Evolutionary conservation across 805 yeast genomes (phyloP).

Genomic region (Starmerella asiatica): DNA sequence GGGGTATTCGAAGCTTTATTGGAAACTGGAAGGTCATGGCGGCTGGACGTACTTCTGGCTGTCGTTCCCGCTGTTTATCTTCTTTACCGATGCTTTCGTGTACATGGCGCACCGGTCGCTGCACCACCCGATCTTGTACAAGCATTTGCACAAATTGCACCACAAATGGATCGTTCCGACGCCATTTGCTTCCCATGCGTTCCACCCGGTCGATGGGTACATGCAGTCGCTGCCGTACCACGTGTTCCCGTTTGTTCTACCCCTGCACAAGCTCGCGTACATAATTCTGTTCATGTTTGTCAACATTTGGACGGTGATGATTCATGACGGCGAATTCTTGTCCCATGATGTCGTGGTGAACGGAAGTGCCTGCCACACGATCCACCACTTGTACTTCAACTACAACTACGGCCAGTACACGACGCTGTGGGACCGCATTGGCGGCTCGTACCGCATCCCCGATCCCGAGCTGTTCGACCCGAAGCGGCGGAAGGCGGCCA

Average conservation of each 20-base stretch:
- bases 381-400: slow-evolving; percentile 92
- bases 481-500: slow-evolving; percentile 40
- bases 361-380: slow-evolving; percentile 97
- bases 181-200: slow-evolving; percentile 95
- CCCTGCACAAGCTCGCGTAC: slow-evolving; percentile 77
- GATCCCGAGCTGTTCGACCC: slow-evolving; percentile 72
- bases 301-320: slow-evolving; percentile 96
- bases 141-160: slow-evolving; percentile 84
- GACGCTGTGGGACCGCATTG: slow-evolving; percentile 94
- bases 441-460: slow-evolving; percentile 85
- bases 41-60: slow-evolving; percentile 47
- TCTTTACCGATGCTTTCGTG: slow-evolving; percentile 90
- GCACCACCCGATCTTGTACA: slow-evolving; percentile 87
- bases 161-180: slow-evolving; percentile 99
- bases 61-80: slow-evolving; percentile 66
- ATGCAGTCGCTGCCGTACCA: slow-evolving; percentile 89
- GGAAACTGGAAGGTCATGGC: slow-evolving; percentile 49
- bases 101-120: slow-evolving; percentile 84
- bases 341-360: slow-evolving; percentile 87
- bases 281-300: slow-evolving; percentile 75
- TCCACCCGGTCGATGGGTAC: slow-evolving; percentile 97
- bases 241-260: slow-evolving; percentile 79
- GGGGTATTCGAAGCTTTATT: slow-evolving; percentile 72
- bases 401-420: slow-evolving; percentile 98
- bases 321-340: slow-evolving; percentile 93